Conservation (phyloP, 306 rosid genomes). For the Erythrophleum fordii region DNA sequence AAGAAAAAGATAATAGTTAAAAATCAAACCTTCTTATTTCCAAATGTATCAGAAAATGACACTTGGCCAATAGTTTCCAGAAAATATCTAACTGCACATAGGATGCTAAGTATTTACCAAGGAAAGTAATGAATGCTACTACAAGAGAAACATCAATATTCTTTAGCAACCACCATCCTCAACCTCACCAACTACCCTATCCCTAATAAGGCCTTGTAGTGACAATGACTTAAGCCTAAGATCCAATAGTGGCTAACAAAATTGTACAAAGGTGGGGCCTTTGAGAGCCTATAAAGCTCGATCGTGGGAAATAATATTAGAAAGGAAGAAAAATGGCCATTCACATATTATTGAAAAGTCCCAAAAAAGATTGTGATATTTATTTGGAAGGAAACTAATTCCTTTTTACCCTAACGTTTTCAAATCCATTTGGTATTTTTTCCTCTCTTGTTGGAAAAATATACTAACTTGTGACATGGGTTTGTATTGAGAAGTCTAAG, state of each 20-base stretch:
- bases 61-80: no score
- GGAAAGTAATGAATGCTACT: background rate
- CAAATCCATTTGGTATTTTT: background rate
- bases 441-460: background rate
- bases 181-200: background rate
- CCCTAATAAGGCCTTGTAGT: background rate
- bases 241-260: background rate
- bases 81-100: no score
- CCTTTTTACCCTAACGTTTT: background rate
- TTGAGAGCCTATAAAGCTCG: no score
- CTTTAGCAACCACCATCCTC: constrained; percentile 10
- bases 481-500: background rate
- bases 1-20: no score
- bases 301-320: no score
- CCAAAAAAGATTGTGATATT: background rate
- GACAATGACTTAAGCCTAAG: constrained; percentile 1
- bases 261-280: background rate
- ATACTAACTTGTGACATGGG: background rate
- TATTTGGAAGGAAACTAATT: background rate
- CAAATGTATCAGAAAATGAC: no score
- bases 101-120: background rate
- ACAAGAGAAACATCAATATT: background rate
- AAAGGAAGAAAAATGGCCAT: no score
- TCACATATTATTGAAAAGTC: background rate
- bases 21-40: no score